A percentile compares a stretch with the other conserved stretches of the same genome.
Evolutionary conservation across 345 rosid genomes (phyloP).

Genomic region (Populus deltoides): DNA sequence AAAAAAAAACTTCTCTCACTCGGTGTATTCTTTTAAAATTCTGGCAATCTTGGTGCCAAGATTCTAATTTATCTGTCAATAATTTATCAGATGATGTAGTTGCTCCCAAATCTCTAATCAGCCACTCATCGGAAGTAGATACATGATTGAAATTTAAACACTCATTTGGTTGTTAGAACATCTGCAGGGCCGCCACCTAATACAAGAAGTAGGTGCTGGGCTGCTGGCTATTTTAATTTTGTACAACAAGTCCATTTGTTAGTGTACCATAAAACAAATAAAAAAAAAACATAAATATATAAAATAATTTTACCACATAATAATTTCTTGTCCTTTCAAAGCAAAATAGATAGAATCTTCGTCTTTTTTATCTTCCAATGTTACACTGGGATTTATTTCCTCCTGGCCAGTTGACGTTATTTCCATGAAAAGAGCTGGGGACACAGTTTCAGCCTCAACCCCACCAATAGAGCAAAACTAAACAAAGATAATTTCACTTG

Average conservation of each 20-base stretch:
- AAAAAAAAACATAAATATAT: too few species aligned
- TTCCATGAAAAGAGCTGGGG: not conserved
- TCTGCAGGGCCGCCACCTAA: conserved; percentile 28
- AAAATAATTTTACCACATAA: too few species aligned
- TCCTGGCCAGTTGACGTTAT: not conserved
- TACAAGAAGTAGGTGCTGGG: conserved; percentile 22
- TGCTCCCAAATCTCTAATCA: not conserved
- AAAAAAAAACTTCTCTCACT: not conserved
- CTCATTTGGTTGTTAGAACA: conserved; percentile 13
- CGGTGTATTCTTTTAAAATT: not conserved
- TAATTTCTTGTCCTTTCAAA: too few species aligned
- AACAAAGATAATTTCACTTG: not conserved
- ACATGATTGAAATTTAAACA: not conserved
- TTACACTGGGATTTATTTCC: not conserved
- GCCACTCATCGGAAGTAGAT: not conserved
- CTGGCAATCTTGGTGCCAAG: not conserved
- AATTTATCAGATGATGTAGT: not conserved
- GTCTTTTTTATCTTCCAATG: too few species aligned
- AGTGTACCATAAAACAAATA: too few species aligned
- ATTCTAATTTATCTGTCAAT: not conserved
- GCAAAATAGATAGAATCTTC: too few species aligned
- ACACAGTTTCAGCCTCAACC: not conserved
- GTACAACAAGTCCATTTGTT: not conserved
- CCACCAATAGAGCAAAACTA: not conserved
- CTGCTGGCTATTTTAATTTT: conserved; percentile 10